phyloP scores from a whole-genome alignment of 139 green algal species.

The Spirogloea muscicola region DNA sequence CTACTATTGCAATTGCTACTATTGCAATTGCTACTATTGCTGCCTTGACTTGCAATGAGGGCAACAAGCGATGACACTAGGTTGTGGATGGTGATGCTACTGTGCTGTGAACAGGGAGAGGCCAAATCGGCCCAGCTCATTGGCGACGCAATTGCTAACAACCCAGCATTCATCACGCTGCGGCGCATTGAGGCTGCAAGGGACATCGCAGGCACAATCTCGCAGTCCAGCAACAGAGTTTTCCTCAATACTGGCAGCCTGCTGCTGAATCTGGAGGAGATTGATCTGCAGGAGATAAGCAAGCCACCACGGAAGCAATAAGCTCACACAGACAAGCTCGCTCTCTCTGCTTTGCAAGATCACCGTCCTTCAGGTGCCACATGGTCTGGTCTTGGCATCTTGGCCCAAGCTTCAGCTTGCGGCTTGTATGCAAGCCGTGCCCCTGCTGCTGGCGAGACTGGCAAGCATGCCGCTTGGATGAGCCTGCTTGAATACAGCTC shows the following conservation, averaged over 20 bases:
- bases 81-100: neutral
- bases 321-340: no score
- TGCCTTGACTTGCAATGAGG: neutral
- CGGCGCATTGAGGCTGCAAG: constrained; percentile 69
- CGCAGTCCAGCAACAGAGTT: constrained; percentile 76
- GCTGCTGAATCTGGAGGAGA: constrained; percentile 79
- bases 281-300: no score
- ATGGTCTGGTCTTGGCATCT: no score
- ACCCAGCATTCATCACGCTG: constrained; percentile 83
- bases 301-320: no score
- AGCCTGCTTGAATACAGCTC: no score
- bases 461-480: no score
- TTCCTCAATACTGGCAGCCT: constrained; percentile 88
- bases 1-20: neutral
- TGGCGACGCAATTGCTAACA: constrained; percentile 82
- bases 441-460: no score
- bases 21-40: neutral
- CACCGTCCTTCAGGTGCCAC: no score
- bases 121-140: constrained; percentile 87
- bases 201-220: constrained; percentile 86
- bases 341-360: no score
- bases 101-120: constrained; percentile 65
- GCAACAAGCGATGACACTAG: neutral
- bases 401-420: no score
- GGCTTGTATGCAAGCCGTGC: no score